Conservation (phyloP, 202 grass and related monocot genomes). For the Carex arenaria region DNA sequence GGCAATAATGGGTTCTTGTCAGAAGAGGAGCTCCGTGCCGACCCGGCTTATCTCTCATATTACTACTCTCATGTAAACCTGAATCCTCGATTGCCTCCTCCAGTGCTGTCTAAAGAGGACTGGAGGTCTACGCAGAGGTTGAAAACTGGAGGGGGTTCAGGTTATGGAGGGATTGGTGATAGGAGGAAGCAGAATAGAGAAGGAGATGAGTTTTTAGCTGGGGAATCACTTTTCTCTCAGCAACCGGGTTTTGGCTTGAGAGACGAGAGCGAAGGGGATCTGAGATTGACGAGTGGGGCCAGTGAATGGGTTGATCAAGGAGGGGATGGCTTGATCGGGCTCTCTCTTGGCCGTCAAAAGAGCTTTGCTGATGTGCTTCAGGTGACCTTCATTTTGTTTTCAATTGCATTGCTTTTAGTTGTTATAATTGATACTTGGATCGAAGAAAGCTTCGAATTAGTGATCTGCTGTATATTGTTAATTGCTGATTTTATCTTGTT, state of each 20-base stretch:
- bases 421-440: not conserved
- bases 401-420: not conserved
- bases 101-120: slow-evolving; percentile 88
- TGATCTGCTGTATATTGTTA: not conserved
- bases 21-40: slow-evolving; percentile 66
- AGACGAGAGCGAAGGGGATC: slow-evolving; percentile 30
- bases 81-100: slow-evolving; percentile 79
- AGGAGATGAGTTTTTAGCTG: slow-evolving; percentile 25
- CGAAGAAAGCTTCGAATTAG: not conserved
- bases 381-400: slow-evolving; percentile 38
- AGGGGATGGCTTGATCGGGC: slow-evolving; percentile 59
- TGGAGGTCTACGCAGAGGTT: slow-evolving; percentile 83
- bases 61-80: slow-evolving; percentile 93
- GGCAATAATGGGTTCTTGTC: slow-evolving; percentile 37
- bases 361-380: slow-evolving; percentile 86
- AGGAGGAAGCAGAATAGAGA: slow-evolving; percentile 52
- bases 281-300: slow-evolving; percentile 19
- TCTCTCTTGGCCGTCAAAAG: slow-evolving; percentile 62
- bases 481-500: slow-evolving; percentile 5
- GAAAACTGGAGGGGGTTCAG: slow-evolving; percentile 38
- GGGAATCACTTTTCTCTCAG: slow-evolving; percentile 43
- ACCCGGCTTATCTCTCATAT: slow-evolving; percentile 75
- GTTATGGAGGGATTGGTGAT: slow-evolving; percentile 70
- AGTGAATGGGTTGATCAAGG: slow-evolving; percentile 59
- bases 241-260: slow-evolving; percentile 44